Evolutionary conservation across 495 filamentous ascomycete genomes (phyloP).

Genomic region (Hypoxylon subgilvum): DNA sequence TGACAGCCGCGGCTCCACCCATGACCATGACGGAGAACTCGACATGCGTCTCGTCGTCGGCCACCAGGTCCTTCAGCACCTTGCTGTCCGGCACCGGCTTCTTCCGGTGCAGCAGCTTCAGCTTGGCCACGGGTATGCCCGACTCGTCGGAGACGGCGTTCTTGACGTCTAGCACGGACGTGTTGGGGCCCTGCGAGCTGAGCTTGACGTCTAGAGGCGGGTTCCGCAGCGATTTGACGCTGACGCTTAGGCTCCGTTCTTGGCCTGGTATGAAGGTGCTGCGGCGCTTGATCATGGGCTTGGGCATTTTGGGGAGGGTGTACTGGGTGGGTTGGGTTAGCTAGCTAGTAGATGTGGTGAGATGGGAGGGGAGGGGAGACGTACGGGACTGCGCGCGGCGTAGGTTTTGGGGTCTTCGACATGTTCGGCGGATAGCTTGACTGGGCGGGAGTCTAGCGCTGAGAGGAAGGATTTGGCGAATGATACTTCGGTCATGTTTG

Average conservation of each 20-base stretch:
- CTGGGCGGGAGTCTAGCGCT: constrained; percentile 73
- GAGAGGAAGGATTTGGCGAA: constrained; percentile 86
- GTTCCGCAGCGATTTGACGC: constrained; percentile 77
- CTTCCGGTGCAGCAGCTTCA: constrained; percentile 81
- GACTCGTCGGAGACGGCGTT: constrained; percentile 59
- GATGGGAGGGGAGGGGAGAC: constrained; percentile 41
- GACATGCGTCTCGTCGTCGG: constrained; percentile 55
- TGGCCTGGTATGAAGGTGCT: constrained; percentile 48
- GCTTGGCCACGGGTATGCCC: constrained; percentile 66
- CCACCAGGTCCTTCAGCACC: constrained; percentile 63
- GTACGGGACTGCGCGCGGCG: constrained; percentile 71
- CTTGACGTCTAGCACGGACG: constrained; percentile 77
- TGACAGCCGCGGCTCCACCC: constrained; percentile 61
- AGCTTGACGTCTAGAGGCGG: constrained; percentile 68
- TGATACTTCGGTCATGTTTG: constrained; percentile 78
- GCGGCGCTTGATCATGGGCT: constrained; percentile 57
- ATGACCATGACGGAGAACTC: constrained; percentile 90
- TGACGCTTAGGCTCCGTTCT: constrained; percentile 61
- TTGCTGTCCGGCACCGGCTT: constrained; percentile 80
- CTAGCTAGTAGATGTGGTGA: neutral
- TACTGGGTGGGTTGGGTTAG: constrained; percentile 43
- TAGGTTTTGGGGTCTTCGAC: constrained; percentile 80
- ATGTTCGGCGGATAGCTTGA: constrained; percentile 82
- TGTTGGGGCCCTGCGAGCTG: constrained; percentile 62
- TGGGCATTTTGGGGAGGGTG: constrained; percentile 55